phyloP scores from a whole-genome alignment of 306 rosid species.

The Pyrus betulifolia region DNA sequence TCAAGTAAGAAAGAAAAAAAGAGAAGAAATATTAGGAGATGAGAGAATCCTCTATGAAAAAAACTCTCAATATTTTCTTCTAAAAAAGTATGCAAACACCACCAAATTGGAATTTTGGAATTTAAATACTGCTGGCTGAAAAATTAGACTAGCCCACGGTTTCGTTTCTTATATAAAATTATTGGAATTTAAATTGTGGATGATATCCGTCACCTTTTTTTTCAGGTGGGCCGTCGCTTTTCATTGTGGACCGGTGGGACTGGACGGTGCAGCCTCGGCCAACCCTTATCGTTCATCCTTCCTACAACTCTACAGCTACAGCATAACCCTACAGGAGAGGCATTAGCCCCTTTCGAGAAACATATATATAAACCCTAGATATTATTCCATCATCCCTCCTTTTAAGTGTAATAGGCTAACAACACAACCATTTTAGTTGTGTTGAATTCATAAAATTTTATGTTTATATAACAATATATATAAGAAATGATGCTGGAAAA shows the following conservation, averaged over 20 bases:
- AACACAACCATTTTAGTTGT: not conserved
- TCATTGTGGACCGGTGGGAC: conserved; percentile 23
- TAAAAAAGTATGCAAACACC: not conserved
- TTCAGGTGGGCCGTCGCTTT: conserved; percentile 20
- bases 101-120: conserved; percentile 2
- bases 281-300: conserved; percentile 15
- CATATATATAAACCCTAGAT: not conserved
- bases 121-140: not conserved
- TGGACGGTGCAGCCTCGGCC: conserved; percentile 13
- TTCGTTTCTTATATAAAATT: conserved; percentile 1
- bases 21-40: rapidly evolving
- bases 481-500: not conserved
- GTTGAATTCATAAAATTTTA: not conserved
- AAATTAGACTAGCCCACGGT: not conserved
- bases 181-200: conserved; percentile 11
- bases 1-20: too few species aligned
- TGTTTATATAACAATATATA: not conserved
- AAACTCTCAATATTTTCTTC: not conserved
- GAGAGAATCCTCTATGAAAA: too few species aligned
- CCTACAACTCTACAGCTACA: not conserved
- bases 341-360: not conserved
- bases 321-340: not conserved
- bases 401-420: not conserved
- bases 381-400: not conserved
- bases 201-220: conserved; percentile 12